Base-by-base conservation (phyloP, 2,329 filamentous ascomycete species). In the Penicillium sp. region DNA sequence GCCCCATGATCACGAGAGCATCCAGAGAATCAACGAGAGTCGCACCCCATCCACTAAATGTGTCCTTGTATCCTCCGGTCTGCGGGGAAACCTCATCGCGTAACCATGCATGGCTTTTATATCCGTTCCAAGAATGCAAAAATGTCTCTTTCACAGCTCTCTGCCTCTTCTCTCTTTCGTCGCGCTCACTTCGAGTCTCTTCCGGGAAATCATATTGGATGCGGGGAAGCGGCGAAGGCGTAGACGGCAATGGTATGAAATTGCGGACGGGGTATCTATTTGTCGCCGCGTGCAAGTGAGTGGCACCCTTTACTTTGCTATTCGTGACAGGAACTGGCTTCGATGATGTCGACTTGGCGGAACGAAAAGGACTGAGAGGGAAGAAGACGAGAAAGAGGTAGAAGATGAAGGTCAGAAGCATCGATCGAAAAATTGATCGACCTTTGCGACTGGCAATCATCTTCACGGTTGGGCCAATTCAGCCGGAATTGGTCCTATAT, bases 11-110 rank as follows among this genome's bases (percentile, higher is more conserved):
- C 78, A 85, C 86, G 1, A 94, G 70, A 0, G 86, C 87, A 59
- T 94, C 87, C 26, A 90, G 68, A 1, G 78, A 74, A 67, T 95
- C 88, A 3, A 95, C 84, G 41, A 95, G 62, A 0, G 88, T 93
- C 12, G 88, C 88, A 23, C 84, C 85, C 88, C 88, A 95, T 34
- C 84, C 86, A 52, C 86, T 90, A 63, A 96, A 96, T 0, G 87
- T 84, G 55, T 95, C 84, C n/a, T 77, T 76, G 47, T 72, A 77
- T 10, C 68, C 68, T 27, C 80, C 81, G 38, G 77, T 77, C 4
- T 89, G 70, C 1, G 92, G 92, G 14, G 69, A 75, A 10, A 96
- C 69, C 67, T 96, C 92, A 59, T 98, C 92, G 50, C 89, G 84
- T 52, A 82, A 75, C 80, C 85, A 93, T 9, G 89, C 90, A 55